phyloP scores from a whole-genome alignment of 441 rosid species.

The Adansonia rubrostipa region DNA sequence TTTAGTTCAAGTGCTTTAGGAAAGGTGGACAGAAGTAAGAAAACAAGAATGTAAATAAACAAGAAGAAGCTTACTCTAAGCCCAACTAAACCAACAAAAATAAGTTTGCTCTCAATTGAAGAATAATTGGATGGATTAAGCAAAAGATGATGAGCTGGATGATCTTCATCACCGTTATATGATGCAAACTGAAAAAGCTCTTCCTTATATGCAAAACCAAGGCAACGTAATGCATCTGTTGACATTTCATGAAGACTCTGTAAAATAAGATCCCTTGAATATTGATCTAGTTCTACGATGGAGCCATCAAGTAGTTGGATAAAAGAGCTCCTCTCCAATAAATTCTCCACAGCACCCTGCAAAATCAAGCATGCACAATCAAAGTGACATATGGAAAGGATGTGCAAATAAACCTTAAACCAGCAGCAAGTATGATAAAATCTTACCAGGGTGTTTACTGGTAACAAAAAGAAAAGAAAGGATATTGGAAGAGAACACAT shows the following conservation, averaged over 20 bases:
- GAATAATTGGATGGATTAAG: conserved; percentile 66
- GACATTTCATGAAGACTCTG: conserved; percentile 77
- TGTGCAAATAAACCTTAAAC: neutral
- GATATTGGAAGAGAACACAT: neutral
- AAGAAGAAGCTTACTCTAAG: conserved; percentile 64
- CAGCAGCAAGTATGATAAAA: conserved; percentile 7
- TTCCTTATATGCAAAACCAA: conserved; percentile 82
- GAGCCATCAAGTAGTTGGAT: conserved; percentile 83
- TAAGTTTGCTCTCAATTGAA: conserved; percentile 75
- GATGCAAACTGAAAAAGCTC: conserved; percentile 64
- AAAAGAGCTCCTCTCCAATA: conserved; percentile 78
- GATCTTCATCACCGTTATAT: conserved; percentile 88
- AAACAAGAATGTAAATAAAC: conserved; percentile 3
- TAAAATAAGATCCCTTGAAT: conserved; percentile 58
- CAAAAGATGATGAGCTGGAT: conserved; percentile 53
- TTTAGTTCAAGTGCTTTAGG: conserved; percentile 4
- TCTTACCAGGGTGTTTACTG: neutral
- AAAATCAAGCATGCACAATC: conserved; percentile 17
- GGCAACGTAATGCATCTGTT: conserved; percentile 68
- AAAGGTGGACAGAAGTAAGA: neutral
- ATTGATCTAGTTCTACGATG: conserved; percentile 55
- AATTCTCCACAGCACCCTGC: conserved; percentile 94
- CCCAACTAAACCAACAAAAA: conserved; percentile 84
- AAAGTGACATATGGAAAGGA: neutral
- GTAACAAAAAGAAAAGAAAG: conserved; percentile 1